These are phyloP conservation scores for Cubamyces lactineus DNA, from an alignment of 768 basidiomycete species.

Conservation along the genomic window DNA sequence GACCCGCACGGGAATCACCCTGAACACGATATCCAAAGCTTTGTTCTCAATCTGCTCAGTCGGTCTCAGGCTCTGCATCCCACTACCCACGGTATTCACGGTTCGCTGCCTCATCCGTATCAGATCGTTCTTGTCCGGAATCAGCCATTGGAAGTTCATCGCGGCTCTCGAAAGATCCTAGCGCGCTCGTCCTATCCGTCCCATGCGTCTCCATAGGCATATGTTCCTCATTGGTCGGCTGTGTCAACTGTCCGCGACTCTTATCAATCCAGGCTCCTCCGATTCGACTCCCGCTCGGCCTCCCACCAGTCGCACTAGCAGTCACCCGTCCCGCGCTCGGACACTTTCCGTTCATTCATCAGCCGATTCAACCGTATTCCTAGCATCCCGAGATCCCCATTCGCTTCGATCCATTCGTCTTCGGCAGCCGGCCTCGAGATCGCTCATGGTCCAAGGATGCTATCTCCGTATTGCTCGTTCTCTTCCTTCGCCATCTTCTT, in stretches of 20 bases:
- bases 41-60: slow-evolving; percentile 5
- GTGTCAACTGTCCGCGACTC: neutral
- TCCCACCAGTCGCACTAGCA: neutral
- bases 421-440: neutral
- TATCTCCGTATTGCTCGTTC: slow-evolving; percentile 11
- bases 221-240: neutral
- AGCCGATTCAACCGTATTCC: neutral
- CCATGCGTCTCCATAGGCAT: neutral
- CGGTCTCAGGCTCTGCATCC: neutral
- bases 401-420: neutral
- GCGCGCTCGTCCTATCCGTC: slow-evolving; percentile 4
- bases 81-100: slow-evolving; percentile 17
- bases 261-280: neutral
- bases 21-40: neutral
- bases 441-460: slow-evolving; percentile 2
- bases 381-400: slow-evolving; percentile 18
- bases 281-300: neutral
- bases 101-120: slow-evolving; percentile 1
- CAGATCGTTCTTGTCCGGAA: neutral
- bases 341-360: neutral
- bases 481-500: neutral
- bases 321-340: neutral
- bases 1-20: neutral
- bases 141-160: neutral
- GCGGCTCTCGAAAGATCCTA: slow-evolving; percentile 2